These are phyloP conservation scores for Avena atlantica DNA, from an alignment of 176 grass and related monocot genomes.

Conservation along the genomic window DNA sequence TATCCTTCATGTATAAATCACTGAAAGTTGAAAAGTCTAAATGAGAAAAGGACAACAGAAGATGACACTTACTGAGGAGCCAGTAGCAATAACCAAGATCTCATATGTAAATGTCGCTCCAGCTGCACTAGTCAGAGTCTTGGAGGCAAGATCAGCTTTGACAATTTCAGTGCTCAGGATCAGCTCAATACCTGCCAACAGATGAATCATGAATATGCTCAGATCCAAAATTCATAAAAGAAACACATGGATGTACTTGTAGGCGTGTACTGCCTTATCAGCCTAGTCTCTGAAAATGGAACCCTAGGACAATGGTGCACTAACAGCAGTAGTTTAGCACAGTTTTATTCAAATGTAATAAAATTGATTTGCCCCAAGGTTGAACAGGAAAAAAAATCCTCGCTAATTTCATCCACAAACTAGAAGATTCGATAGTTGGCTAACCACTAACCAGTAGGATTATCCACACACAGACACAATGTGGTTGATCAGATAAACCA, in stretches of 20 bases:
- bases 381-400: background rate
- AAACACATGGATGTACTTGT: conserved; percentile 7
- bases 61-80: conserved; percentile 71
- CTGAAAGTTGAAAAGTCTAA: background rate
- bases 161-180: conserved; percentile 92
- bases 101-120: conserved; percentile 87
- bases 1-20: background rate
- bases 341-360: background rate
- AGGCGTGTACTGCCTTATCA: background rate
- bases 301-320: background rate
- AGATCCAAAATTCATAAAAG: conserved; percentile 19
- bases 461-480: background rate
- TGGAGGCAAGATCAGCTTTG: conserved; percentile 85
- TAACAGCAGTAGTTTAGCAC: background rate
- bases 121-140: conserved; percentile 74
- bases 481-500: background rate
- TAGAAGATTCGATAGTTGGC: background rate
- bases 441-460: background rate
- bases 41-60: conserved; percentile 1
- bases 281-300: conserved; percentile 24
- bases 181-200: conserved; percentile 80
- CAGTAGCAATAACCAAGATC: conserved; percentile 86
- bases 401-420: background rate
- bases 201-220: conserved; percentile 27
- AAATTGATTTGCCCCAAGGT: background rate